Conservation (phyloP, 2,329 filamentous ascomycete genomes). For the Aspergillus luchuensis region DNA sequence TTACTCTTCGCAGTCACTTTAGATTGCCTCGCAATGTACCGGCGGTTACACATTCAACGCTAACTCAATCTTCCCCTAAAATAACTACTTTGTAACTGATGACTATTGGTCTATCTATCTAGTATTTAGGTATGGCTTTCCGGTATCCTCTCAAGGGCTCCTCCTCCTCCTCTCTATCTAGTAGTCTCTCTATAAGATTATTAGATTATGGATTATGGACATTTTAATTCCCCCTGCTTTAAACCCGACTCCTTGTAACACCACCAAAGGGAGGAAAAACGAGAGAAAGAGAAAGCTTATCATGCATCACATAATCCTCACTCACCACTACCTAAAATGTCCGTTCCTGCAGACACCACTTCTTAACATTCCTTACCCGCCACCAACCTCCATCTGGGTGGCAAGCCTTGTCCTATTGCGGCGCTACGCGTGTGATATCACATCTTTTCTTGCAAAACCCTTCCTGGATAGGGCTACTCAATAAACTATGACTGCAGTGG, state of each 20-base stretch:
- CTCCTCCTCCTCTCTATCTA: too few species aligned
- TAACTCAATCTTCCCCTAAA: background rate
- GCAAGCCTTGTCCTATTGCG: background rate
- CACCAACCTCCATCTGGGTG: background rate
- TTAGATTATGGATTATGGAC: background rate
- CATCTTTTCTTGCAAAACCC: background rate
- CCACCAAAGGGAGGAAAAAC: too few species aligned
- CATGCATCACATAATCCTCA: background rate
- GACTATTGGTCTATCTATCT: too few species aligned
- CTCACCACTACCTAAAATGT: background rate
- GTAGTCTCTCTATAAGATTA: too few species aligned
- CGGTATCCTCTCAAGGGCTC: too few species aligned
- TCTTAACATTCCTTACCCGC: background rate
- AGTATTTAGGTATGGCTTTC: too few species aligned
- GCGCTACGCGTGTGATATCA: background rate
- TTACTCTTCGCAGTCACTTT: conserved; percentile 1
- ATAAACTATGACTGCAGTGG: background rate
- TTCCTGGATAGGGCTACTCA: background rate
- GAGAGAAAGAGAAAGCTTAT: background rate
- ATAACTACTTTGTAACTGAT: too few species aligned
- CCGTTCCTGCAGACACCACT: background rate
- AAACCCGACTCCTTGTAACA: too few species aligned
- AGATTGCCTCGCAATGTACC: background rate
- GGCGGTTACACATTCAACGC: background rate
- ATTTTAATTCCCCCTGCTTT: background rate